phyloP scores from a whole-genome alignment of 116 monocot species.

The Cymodocea nodosa region DNA sequence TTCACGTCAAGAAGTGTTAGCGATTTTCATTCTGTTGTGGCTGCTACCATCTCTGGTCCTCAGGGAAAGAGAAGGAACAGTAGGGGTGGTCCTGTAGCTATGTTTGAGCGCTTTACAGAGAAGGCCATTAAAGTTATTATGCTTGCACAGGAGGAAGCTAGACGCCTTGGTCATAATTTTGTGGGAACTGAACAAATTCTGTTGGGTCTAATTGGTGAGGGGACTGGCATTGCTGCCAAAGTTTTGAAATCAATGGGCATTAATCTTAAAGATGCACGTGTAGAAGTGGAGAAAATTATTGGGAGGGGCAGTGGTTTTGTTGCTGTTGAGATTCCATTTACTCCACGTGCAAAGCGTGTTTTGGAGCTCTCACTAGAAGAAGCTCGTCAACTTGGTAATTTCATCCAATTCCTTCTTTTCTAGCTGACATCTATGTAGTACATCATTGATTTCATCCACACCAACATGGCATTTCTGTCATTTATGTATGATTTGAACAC shows the following conservation, averaged over 20 bases:
- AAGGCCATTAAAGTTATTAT: slow-evolving; percentile 99
- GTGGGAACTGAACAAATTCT: slow-evolving; percentile 96
- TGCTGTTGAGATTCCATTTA: slow-evolving; percentile 98
- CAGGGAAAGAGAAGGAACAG: slow-evolving; percentile 23
- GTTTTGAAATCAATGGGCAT: slow-evolving; percentile 99
- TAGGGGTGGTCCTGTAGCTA: slow-evolving; percentile 44
- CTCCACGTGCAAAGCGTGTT: slow-evolving; percentile 95
- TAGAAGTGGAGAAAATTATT: slow-evolving; percentile 96
- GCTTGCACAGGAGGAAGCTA: slow-evolving; percentile 99
- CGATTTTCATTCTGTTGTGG: slow-evolving; percentile 49
- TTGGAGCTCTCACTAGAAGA: slow-evolving; percentile 92
- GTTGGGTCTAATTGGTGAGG: slow-evolving; percentile 92
- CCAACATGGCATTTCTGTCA: no score
- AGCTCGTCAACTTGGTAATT: slow-evolving; percentile 83
- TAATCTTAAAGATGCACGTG: slow-evolving; percentile 95
- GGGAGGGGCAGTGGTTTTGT: slow-evolving; percentile 99
- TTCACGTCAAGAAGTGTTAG: slow-evolving; percentile 17
- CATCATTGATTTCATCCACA: no score
- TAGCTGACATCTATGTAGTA: no score
- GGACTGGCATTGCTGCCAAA: slow-evolving; percentile 96
- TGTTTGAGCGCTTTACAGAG: slow-evolving; percentile 99
- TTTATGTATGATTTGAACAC: no score
- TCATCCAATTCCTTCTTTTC: no score
- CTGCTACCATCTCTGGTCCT: slow-evolving; percentile 35
- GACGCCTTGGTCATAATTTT: slow-evolving; percentile 91